phyloP scores from a whole-genome alignment of 805 yeast genomes.

The Saturnispora ahearnii region DNA sequence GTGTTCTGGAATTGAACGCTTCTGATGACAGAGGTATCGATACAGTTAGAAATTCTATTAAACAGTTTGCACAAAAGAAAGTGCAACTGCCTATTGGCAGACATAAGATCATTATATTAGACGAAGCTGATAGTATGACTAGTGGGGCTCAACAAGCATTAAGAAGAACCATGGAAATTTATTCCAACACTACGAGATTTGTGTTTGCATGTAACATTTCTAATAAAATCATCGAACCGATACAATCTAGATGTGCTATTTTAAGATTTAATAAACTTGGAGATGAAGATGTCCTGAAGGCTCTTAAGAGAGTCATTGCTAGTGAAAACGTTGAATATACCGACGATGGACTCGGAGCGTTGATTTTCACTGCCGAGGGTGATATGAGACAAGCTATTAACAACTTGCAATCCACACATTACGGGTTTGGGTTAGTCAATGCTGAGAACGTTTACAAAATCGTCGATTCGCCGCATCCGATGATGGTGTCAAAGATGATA shows the following conservation, averaged over 20 bases:
- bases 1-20: slow-evolving; percentile 89
- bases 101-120: slow-evolving; percentile 87
- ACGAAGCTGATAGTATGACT: slow-evolving; percentile 98
- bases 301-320: slow-evolving; percentile 63
- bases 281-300: slow-evolving; percentile 75
- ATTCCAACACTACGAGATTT: slow-evolving; percentile 91
- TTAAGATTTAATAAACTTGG: slow-evolving; percentile 71
- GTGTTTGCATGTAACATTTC: slow-evolving; percentile 98
- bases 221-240: slow-evolving; percentile 89
- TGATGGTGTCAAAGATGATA: slow-evolving; percentile 66
- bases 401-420: slow-evolving; percentile 85
- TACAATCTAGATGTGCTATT: slow-evolving; percentile 94
- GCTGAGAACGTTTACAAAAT: slow-evolving; percentile 90
- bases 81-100: slow-evolving; percentile 80
- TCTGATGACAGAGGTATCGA: slow-evolving; percentile 97
- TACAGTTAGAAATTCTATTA: slow-evolving; percentile 87
- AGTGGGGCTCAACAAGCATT: slow-evolving; percentile 93
- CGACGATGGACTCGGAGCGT: slow-evolving; percentile 86
- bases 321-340: slow-evolving; percentile 67
- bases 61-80: slow-evolving; percentile 92
- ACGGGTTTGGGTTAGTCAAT: slow-evolving; percentile 88
- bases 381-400: slow-evolving; percentile 98
- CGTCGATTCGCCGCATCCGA: slow-evolving; percentile 94
- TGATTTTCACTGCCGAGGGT: slow-evolving; percentile 93
- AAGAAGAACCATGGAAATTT: slow-evolving; percentile 91